Conservation (phyloP, 352 stramenopile genomes). For the Phytophthora melonis region DNA sequence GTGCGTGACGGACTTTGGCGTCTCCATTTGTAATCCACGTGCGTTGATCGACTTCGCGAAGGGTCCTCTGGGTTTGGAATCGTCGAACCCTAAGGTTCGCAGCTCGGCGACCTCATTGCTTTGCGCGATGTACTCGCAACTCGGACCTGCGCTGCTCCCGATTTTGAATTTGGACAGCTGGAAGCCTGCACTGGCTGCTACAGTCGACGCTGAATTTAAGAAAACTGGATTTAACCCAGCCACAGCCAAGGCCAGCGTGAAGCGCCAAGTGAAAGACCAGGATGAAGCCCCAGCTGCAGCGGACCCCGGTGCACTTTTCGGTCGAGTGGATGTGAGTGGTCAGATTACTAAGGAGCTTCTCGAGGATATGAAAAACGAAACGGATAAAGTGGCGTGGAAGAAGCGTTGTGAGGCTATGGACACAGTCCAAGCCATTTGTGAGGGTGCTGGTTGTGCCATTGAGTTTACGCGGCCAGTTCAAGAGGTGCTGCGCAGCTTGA, state of each 20-base stretch:
- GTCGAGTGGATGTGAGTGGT: constrained; percentile 76
- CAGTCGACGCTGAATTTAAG: constrained; percentile 83
- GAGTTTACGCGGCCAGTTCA: constrained; percentile 87
- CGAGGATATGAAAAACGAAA: constrained; percentile 86
- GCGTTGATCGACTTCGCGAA: constrained; percentile 83
- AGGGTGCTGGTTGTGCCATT: constrained; percentile 77
- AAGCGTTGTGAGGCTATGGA: constrained; percentile 88
- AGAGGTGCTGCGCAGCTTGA: constrained; percentile 79
- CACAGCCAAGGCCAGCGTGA: constrained; percentile 62
- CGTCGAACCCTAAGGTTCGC: constrained; percentile 83
- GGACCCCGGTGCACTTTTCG: constrained; percentile 71
- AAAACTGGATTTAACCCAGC: constrained; percentile 80
- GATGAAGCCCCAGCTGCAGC: constrained; percentile 55
- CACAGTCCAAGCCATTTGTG: constrained; percentile 78
- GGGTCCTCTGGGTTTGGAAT: constrained; percentile 74
- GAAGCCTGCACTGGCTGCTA: constrained; percentile 84
- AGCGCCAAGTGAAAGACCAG: constrained; percentile 76
- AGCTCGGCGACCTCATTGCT: constrained; percentile 72
- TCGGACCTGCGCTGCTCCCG: constrained; percentile 79
- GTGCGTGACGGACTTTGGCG: constrained; percentile 82
- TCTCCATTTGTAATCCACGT: constrained; percentile 74
- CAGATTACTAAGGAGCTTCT: constrained; percentile 91
- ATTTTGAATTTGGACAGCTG: constrained; percentile 86
- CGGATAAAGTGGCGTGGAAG: constrained; percentile 88
- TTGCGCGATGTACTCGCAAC: constrained; percentile 85